Base-by-base conservation (phyloP, 306 rosid genomes). In the Psophocarpus tetragonolobus region DNA sequence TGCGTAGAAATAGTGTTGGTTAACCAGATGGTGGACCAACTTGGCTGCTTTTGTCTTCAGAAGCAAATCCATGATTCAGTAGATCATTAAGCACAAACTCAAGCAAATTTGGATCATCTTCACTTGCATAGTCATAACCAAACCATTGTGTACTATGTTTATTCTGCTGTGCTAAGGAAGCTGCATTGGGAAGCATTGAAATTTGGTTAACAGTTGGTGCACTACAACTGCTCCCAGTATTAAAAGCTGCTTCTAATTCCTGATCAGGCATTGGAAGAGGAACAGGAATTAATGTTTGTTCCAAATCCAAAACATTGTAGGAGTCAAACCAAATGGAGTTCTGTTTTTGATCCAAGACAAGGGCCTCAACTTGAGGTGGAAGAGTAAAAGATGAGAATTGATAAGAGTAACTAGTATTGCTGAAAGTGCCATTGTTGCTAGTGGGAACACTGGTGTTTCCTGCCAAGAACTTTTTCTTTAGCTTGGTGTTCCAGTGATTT, bases 401-500 rank as follows among this genome's bases (percentile, higher is more conserved):
- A 3, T 78, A n/a, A 56, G 60, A 32, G 27, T 35, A 57, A 58
- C 63, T 69, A 68, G 60, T 41, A n/a, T 12, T 64, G 45, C 69
- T 58, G 68, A 54, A 4, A 67, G 26, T 68, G 60, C 62, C 58
- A 29, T 42, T 68, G 50, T 39, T 67, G 44, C 48, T n/a, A 27
- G 76, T 39, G 48, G 18, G 51, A 54, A 54, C 18, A 73, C 20
- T 54, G 5, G 76, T 29, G 50, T 42, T 56, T 68, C 8, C 51
- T 41, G 63, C 77, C 10, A 58, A 33, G 63, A 57, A 69, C 64
- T 20, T 78, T 58, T 78, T 78, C 82, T 78, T 78, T 23, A 78
- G 77, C 56, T 78, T 78, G 1, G 82, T 69, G 82, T 78, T 78
- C 77, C 82, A 78, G 21, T 69, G 77, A 69, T 78, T 78, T 47